phyloP scores from a whole-genome alignment of 768 basidiomycete species.

The Lactifluus piperatus region DNA sequence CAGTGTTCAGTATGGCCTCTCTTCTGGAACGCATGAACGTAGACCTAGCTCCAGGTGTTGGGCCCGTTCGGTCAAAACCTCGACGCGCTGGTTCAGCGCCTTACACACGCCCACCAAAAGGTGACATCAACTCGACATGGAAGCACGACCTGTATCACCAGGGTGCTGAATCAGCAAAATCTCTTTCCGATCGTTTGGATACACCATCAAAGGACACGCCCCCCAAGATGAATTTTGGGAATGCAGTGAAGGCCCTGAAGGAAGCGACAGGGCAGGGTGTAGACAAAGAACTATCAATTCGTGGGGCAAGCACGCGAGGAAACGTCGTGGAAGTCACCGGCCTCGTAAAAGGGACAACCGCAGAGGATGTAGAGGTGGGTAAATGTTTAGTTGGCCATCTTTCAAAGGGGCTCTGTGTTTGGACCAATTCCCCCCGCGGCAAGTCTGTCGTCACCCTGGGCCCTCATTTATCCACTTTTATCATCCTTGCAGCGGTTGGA shows the following conservation, averaged over 20 bases:
- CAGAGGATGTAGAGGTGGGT: slow-evolving; percentile 21
- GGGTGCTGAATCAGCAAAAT: slow-evolving; percentile 5
- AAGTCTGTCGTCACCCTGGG: neutral
- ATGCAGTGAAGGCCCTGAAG: slow-evolving; percentile 15
- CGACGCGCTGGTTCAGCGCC: slow-evolving; percentile 16
- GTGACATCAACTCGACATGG: slow-evolving; percentile 19
- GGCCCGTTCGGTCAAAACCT: slow-evolving; percentile 17
- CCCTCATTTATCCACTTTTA: neutral
- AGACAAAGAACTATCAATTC: slow-evolving; percentile 17
- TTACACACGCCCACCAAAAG: slow-evolving; percentile 19
- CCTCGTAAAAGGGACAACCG: slow-evolving; percentile 20
- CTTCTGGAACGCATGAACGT: slow-evolving; percentile 21
- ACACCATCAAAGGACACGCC: slow-evolving; percentile 1
- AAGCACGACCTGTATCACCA: slow-evolving; percentile 18
- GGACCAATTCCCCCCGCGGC: neutral
- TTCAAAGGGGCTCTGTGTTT: neutral
- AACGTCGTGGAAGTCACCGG: slow-evolving; percentile 21
- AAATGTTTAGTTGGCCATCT: neutral
- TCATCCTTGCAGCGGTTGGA: neutral
- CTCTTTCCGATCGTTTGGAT: slow-evolving; percentile 16
- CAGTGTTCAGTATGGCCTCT: slow-evolving; percentile 12
- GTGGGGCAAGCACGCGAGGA: slow-evolving; percentile 19
- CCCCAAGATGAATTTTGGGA: slow-evolving; percentile 20
- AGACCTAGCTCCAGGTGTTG: slow-evolving; percentile 6
- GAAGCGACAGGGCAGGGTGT: slow-evolving; percentile 14